Evolutionary conservation across 306 rosid genomes (phyloP), one percentile per base, ranked within the genome.

Genomic region (Astragalus glycyphyllos): DNA sequence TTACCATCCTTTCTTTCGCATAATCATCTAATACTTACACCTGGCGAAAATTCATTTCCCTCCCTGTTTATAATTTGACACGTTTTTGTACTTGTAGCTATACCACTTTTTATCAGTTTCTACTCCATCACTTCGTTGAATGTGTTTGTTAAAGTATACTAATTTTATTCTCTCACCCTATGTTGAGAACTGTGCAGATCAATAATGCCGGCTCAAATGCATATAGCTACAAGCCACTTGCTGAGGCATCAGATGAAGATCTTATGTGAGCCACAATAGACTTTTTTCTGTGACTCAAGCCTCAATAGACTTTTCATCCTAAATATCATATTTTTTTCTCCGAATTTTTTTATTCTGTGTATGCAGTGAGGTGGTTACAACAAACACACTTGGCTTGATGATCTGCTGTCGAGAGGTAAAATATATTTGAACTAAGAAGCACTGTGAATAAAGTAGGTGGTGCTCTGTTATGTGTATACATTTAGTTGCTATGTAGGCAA

Each of bases 151-250:
- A 69, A 51, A 17, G 68, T 62, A 67, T 69, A 48, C 83, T 70
- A 68, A 67, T 80, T 59, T 6, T 56, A 6, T 72, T 65, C 40
- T 64, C 76, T 81, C 65, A 64, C 65, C 74, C 49, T 78, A 54
- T 73, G 76, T 86, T 80, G 81, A 75, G 73, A 67, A 56, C 61
- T 70, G 53, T 87, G 86, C 89, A 93, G 98, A 93, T 90, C 69
- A 93, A 93, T 79, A 93, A 93, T 79, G 98, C 98, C 77, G 98
- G 98, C 79, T 93, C 97, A 75, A 90, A 93, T 78, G 97, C 98
- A 34, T 93, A 93, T 82, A 85, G 94, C 83, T 86, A 75, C 76
- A 93, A 90, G 79, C 94, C 96, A 71, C 86, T 93, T 70, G 89
- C 89, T 8, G 98, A 90, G 88, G 86, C 98, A 62, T 90, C 96